Conservation (phyloP, 306 rosid species). For the Dalbergia cochinchinensis region DNA sequence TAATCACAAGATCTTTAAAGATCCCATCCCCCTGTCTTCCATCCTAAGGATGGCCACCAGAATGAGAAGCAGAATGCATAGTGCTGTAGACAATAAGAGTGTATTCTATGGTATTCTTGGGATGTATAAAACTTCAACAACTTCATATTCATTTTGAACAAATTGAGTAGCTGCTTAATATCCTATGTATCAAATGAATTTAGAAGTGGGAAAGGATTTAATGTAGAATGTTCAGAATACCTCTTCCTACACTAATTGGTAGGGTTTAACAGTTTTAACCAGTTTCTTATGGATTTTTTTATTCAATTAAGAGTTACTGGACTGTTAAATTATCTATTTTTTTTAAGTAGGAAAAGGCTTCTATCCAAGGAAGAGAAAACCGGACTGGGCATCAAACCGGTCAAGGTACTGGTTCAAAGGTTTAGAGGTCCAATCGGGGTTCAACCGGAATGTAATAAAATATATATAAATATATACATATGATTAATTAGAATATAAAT, state of each 20-base stretch:
- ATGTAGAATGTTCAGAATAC: background rate
- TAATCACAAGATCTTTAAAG: conserved; percentile 11
- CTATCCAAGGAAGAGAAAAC: too few relatives aligned
- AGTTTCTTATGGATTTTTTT: too few relatives aligned
- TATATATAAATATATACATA: too few relatives aligned
- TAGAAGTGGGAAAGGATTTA: background rate
- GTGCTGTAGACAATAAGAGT: conserved; percentile 15
- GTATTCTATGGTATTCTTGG: background rate
- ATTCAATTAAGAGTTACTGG: too few relatives aligned
- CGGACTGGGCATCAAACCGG: too few relatives aligned
- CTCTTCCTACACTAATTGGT: conserved; percentile 7
- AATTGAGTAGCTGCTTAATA: conserved; percentile 36
- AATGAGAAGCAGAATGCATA: conserved; percentile 41
- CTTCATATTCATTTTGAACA: conserved; percentile 12
- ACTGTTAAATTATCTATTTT: too few relatives aligned
- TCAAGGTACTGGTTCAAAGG: too few relatives aligned
- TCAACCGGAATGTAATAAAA: too few relatives aligned
- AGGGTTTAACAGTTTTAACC: too few relatives aligned
- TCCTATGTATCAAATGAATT: conserved; percentile 28
- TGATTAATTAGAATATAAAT: too few relatives aligned
- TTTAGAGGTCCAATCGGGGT: too few relatives aligned
- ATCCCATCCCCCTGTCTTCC: background rate
- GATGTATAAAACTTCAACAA: conserved; percentile 15
- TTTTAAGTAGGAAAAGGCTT: too few relatives aligned
- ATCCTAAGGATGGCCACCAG: background rate